Evolutionary conservation across 176 grass and related monocot species (phyloP).

Genomic region (Juncus inflexus): DNA sequence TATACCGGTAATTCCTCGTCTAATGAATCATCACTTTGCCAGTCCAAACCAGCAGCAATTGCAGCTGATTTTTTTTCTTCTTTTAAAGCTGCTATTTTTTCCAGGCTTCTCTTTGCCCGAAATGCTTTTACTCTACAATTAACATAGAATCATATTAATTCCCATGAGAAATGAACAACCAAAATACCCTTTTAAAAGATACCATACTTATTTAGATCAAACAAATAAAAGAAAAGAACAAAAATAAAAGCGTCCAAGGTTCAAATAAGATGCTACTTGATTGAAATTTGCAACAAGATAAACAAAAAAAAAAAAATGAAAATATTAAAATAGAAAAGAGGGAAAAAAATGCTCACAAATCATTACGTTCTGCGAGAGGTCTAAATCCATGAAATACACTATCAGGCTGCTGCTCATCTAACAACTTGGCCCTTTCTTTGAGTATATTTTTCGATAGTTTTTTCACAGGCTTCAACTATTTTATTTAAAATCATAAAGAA

Average conservation of each 20-base stretch:
- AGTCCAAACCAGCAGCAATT: slow-evolving; percentile 42
- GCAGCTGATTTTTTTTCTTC: slow-evolving; percentile 45
- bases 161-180: slow-evolving; percentile 4
- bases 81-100: slow-evolving; percentile 59
- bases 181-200: background rate
- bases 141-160: slow-evolving; percentile 7
- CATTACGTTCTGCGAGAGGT: slow-evolving; percentile 59
- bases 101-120: slow-evolving; percentile 77
- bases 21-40: slow-evolving; percentile 50
- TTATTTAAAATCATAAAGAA: slow-evolving; percentile 14
- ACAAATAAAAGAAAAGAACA: background rate
- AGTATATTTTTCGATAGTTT: slow-evolving; percentile 71
- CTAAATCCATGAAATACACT: slow-evolving; percentile 78
- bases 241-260: background rate
- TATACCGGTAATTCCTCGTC: slow-evolving; percentile 31
- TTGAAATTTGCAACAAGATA: background rate
- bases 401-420: slow-evolving; percentile 58
- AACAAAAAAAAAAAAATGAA: slow-evolving; percentile 6
- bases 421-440: slow-evolving; percentile 70
- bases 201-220: background rate
- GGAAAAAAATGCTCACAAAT: slow-evolving; percentile 47
- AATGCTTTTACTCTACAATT: slow-evolving; percentile 51
- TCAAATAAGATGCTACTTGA: background rate
- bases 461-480: slow-evolving; percentile 46
- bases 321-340: slow-evolving; percentile 7